Evolutionary conservation across 192 early-diverging fungal genomes (phyloP).

Genomic region (Backusella morwellensis): DNA sequence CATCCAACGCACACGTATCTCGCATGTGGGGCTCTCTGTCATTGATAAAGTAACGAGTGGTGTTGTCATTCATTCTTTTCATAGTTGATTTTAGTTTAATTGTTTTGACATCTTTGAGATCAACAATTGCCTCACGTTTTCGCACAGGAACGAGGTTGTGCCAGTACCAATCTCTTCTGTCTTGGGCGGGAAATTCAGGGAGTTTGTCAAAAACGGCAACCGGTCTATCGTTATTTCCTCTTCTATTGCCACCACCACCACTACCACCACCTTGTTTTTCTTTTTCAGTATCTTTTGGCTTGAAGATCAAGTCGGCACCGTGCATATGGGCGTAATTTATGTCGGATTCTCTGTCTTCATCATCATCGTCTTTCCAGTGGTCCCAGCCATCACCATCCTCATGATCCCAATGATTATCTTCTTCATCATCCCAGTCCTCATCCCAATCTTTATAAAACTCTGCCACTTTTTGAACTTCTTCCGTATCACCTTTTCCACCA

Average conservation of each 20-base stretch:
- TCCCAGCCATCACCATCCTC: neutral
- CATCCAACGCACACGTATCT: neutral
- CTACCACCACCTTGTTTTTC: neutral
- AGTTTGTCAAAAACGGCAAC: neutral
- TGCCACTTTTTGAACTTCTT: neutral
- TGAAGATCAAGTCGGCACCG: neutral
- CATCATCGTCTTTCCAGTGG: neutral
- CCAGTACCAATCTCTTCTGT: constrained; percentile 15
- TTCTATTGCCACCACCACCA: neutral
- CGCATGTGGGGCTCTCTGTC: neutral
- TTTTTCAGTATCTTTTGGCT: neutral
- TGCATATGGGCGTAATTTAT: neutral
- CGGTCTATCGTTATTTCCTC: neutral
- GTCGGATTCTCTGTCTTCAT: neutral
- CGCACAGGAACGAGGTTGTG: neutral
- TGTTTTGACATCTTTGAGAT: constrained; percentile 9
- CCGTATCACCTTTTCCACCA: neutral
- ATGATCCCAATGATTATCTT: neutral
- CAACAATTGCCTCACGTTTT: constrained; percentile 1
- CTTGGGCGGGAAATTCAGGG: constrained; percentile 8
- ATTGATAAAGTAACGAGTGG: constrained; percentile 18
- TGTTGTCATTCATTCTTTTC: neutral
- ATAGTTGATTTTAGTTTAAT: neutral
- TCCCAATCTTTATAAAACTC: neutral
- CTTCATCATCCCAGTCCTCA: neutral